A percentile compares a stretch with the other conserved stretches of the same genome.
phyloP scores from a whole-genome alignment of 2,329 filamentous ascomycete genomes.

The Penicillium psychrosexuale region DNA sequence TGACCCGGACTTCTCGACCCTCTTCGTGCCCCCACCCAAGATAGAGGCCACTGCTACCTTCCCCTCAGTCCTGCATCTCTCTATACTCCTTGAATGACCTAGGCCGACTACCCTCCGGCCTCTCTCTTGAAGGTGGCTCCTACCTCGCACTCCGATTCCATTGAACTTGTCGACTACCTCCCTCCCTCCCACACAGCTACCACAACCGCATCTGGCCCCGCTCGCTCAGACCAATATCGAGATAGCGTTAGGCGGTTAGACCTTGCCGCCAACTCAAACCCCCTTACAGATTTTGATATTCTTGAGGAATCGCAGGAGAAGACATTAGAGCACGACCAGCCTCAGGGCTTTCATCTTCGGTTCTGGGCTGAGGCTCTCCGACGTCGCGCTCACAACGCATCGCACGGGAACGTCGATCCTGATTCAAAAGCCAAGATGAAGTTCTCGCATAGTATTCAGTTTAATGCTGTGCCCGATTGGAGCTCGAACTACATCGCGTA shows the following conservation, averaged over 20 bases:
- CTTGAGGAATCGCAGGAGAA: not conserved
- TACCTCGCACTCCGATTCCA: slow-evolving; percentile 22
- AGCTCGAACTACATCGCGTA: slow-evolving; percentile 97
- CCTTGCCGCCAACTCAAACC: slow-evolving; percentile 12
- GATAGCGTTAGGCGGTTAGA: slow-evolving; percentile 2
- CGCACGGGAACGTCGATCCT: slow-evolving; percentile 8
- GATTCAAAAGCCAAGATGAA: slow-evolving; percentile 76
- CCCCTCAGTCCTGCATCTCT: slow-evolving; percentile 7
- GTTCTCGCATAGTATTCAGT: slow-evolving; percentile 99
- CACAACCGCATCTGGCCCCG: slow-evolving; percentile 6
- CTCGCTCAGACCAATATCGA: slow-evolving; percentile 4
- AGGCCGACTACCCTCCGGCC: slow-evolving; percentile 18
- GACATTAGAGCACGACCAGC: slow-evolving; percentile 1
- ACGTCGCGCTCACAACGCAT: slow-evolving; percentile 18
- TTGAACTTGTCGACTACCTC: slow-evolving; percentile 35
- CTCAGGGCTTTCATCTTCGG: slow-evolving; percentile 22
- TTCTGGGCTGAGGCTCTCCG: slow-evolving; percentile 37
- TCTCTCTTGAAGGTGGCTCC: slow-evolving; percentile 23
- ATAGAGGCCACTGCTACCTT: slow-evolving; percentile 12
- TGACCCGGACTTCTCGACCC: not conserved
- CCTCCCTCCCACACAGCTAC: slow-evolving; percentile 3
- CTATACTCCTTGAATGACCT: slow-evolving; percentile 10
- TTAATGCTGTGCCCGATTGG: slow-evolving; percentile 99
- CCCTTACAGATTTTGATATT: slow-evolving; percentile 8
- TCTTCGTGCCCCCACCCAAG: not conserved